Evolutionary conservation across 345 rosid genomes (phyloP), one percentile per base, ranked within the genome.

Genomic region (Trapa bicornis): DNA sequence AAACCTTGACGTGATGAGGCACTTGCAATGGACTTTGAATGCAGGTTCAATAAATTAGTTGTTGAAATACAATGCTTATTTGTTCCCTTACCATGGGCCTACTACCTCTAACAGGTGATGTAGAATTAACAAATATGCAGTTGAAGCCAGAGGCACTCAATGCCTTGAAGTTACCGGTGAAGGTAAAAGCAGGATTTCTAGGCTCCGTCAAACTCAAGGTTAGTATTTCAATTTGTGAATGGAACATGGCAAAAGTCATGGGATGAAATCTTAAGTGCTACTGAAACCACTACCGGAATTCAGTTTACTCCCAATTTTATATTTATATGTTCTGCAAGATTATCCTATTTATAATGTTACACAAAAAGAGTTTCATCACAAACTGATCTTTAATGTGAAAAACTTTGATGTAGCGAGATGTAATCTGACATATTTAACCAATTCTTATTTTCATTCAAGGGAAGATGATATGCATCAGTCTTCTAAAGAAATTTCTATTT

Each of bases 201-300:
- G 99, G 99, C 72, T 93, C 97, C 3, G 99, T 93, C 56, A 93
- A 83, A 78, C 91, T 93, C 66, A 93, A 93, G 97, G 99, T 93
- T 58, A 75, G 89, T 67, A 67, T 15, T 58, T 58, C 11, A 35
- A 4, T 54, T n/a, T 17, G 60, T n/a, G 60, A 5, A 54, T 54
- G n/a, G 60, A n/a, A 54, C 1, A 35, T 4, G 63, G 56, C 22
- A 15, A 50, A 50, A 50, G 22, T 15, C 4, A 14, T 50, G 56
- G 22, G 22, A 50, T 50, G 56, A 16, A 16, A 3, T 50, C 17
- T 29, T 8, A 29, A 17, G 0, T 70, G 61, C 38, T 68, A 62
- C 36, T 50, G 66, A 36, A 37, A 17, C 17, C 11, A 37, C 43
- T 37, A 62, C 36, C 52, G 57, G 36, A 22, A 43, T 11, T 14